A percentile compares a stretch with the other conserved stretches of the same genome.
phyloP scores from a whole-genome alignment of 2,329 filamentous ascomycete species.

The Calonectria crousiana region DNA sequence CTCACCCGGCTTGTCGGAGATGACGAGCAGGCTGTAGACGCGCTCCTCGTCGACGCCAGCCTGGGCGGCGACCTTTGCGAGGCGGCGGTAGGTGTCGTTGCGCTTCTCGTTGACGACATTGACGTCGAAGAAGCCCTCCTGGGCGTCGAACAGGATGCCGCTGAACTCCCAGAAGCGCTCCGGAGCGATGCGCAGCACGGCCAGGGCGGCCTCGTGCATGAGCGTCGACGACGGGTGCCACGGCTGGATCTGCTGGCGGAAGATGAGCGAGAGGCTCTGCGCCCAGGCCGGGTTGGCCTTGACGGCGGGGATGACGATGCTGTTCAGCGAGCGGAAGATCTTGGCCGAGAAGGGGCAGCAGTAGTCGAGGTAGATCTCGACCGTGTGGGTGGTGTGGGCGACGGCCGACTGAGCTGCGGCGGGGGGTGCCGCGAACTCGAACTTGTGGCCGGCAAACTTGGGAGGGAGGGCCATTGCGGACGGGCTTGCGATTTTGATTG shows the following conservation, averaged over 20 bases:
- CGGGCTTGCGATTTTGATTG: not conserved
- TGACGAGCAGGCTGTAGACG: constrained; percentile 76
- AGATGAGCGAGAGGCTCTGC: constrained; percentile 77
- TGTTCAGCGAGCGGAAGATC: constrained; percentile 83
- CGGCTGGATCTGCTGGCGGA: constrained; percentile 92
- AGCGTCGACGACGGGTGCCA: constrained; percentile 93
- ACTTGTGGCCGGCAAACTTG: constrained; percentile 80
- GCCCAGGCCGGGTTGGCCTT: constrained; percentile 68
- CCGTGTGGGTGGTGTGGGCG: constrained; percentile 65
- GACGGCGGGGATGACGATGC: constrained; percentile 73
- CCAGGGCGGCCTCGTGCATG: constrained; percentile 85
- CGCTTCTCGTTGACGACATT: constrained; percentile 85
- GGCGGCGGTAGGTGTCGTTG: constrained; percentile 84
- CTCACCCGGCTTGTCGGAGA: constrained; percentile 74
- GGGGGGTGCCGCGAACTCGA: constrained; percentile 60
- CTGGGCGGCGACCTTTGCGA: constrained; percentile 78
- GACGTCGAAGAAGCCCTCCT: constrained; percentile 86
- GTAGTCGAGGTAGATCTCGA: constrained; percentile 86
- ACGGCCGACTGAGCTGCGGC: constrained; percentile 49
- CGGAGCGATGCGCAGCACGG: constrained; percentile 78
- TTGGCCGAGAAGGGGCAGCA: constrained; percentile 80
- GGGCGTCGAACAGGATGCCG: constrained; percentile 72
- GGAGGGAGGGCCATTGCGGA: constrained; percentile 78
- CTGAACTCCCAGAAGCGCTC: constrained; percentile 86
- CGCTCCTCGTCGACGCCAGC: constrained; percentile 78